Evolutionary conservation across 1,284 basidiomycete genomes (phyloP).

Genomic region (Trichosporon sp.): DNA sequence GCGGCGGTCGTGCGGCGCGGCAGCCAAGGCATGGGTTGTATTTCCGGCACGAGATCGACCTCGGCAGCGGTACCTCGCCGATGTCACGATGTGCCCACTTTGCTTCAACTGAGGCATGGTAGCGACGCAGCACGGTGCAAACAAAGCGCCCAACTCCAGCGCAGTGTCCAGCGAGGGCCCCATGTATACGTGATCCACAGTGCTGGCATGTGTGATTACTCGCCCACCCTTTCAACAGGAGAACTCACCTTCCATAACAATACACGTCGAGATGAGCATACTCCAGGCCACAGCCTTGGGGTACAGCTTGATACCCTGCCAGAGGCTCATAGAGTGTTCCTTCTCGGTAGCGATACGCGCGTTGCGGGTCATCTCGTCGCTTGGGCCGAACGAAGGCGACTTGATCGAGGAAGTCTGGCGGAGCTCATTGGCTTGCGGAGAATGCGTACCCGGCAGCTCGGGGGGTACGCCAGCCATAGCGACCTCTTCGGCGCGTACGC

Average conservation of each 20-base stretch:
- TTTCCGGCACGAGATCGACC: no score
- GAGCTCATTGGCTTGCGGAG: not conserved
- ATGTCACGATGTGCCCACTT: no score
- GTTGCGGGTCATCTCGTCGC: constrained; percentile 9
- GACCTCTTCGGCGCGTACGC: not conserved
- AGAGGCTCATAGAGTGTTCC: constrained; percentile 45
- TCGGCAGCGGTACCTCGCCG: no score
- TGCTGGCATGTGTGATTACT: no score
- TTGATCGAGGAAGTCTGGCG: not conserved
- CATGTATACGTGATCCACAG: not conserved
- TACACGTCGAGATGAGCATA: constrained; percentile 48
- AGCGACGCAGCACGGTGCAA: no score
- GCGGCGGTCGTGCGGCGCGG: no score
- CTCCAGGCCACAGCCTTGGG: constrained; percentile 51
- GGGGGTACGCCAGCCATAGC: not conserved
- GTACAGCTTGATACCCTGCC: constrained; percentile 44
- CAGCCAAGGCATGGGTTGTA: no score
- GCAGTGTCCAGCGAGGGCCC: no score
- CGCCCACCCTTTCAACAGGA: not conserved
- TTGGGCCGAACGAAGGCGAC: not conserved
- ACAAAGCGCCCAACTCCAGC: no score
- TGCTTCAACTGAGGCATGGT: no score
- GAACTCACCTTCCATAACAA: constrained; percentile 50
- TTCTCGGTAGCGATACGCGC: constrained; percentile 28
- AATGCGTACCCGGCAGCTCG: constrained; percentile 1